phyloP scores from a whole-genome alignment of 495 filamentous ascomycete genomes.

The Penicillium crystallinum region DNA sequence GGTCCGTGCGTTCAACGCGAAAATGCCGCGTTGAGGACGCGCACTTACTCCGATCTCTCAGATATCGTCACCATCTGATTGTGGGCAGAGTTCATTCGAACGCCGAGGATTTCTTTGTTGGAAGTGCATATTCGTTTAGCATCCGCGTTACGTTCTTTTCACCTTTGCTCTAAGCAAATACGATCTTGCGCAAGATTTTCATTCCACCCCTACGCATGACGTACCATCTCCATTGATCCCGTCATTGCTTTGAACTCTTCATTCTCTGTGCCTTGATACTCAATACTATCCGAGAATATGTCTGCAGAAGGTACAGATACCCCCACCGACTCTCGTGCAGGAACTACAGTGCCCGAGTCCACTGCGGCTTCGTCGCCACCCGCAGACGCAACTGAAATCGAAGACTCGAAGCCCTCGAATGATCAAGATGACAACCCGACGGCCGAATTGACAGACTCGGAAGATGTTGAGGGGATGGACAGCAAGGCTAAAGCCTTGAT shows the following conservation, averaged over 20 bases:
- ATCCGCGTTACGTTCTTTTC: background rate
- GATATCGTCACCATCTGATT: background rate
- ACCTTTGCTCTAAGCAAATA: background rate
- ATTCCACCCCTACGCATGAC: conserved; percentile 18
- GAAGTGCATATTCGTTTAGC: background rate
- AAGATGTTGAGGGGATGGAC: conserved; percentile 38
- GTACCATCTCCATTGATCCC: conserved; percentile 7
- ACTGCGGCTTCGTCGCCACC: conserved; percentile 43
- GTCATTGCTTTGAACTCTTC: background rate
- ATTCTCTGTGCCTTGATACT: background rate
- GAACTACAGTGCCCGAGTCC: conserved; percentile 31
- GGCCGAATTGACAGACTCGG: conserved; percentile 7
- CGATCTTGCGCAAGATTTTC: conserved; percentile 1
- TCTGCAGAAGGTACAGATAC: conserved; percentile 33
- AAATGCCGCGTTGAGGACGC: conserved; percentile 19
- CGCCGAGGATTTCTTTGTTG: background rate
- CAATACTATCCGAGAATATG: conserved; percentile 9
- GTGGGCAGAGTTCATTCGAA: background rate
- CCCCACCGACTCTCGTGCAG: conserved; percentile 28
- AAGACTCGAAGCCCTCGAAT: conserved; percentile 13
- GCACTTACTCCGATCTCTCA: background rate
- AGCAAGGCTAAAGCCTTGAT: conserved; percentile 38
- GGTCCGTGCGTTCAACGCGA: conserved; percentile 32
- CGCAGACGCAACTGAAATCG: conserved; percentile 16
- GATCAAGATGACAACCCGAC: conserved; percentile 5